phyloP scores from a whole-genome alignment of 164 flowering plant species.

The Litsea cubeba region DNA sequence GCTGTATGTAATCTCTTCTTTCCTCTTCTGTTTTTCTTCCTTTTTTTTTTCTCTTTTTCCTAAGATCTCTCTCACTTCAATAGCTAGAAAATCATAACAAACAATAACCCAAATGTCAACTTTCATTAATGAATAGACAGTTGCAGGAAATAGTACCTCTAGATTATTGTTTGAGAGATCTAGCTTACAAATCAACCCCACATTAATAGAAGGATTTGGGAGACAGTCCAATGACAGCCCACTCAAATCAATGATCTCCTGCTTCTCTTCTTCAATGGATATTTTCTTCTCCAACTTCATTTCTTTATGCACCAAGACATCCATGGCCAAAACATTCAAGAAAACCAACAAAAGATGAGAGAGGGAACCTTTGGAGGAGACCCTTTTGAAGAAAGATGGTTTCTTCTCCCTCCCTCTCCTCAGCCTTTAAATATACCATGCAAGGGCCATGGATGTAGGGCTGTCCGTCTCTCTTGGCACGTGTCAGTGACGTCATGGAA shows the following conservation, averaged over 20 bases:
- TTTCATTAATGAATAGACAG: too few relatives aligned
- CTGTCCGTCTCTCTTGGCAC: constrained; percentile 1
- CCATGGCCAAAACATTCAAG: background rate
- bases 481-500: constrained; percentile 5
- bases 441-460: constrained; percentile 8
- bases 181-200: constrained; percentile 50
- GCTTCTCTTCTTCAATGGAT: constrained; percentile 24
- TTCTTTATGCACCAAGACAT: constrained; percentile 2
- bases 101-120: too few relatives aligned
- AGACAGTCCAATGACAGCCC: constrained; percentile 56
- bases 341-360: background rate
- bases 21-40: too few relatives aligned
- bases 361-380: background rate
- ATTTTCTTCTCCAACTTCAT: constrained; percentile 11
- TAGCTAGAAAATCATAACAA: too few relatives aligned
- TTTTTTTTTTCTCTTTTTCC: too few relatives aligned
- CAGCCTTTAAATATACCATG: background rate
- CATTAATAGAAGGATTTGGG: constrained; percentile 55
- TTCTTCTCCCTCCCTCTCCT: too few relatives aligned
- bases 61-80: too few relatives aligned
- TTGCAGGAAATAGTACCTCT: constrained; percentile 32
- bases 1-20: too few relatives aligned
- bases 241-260: constrained; percentile 60
- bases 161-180: constrained; percentile 84
- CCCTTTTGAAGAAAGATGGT: background rate